phyloP scores from a whole-genome alignment of 2,329 filamentous ascomycete species.

The Fusarium irregulare region DNA sequence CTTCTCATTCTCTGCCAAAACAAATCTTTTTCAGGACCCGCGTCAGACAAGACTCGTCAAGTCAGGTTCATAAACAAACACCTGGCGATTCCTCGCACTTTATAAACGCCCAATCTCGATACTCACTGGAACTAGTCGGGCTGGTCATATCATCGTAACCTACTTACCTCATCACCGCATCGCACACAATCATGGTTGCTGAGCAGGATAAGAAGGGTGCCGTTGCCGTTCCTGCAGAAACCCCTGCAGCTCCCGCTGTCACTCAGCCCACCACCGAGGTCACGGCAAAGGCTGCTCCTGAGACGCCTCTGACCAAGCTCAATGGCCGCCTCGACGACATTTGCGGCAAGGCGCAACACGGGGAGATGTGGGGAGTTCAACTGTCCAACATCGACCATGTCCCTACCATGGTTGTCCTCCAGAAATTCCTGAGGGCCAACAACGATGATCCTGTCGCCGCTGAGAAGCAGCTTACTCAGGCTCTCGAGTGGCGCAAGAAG shows the following conservation, averaged over 20 bases:
- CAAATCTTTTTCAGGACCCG: slow-evolving; percentile 17
- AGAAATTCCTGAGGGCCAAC: slow-evolving; percentile 95
- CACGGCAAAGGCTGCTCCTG: slow-evolving; percentile 14
- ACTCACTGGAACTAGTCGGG: neutral
- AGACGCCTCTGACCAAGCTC: slow-evolving; percentile 64
- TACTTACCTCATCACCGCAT: neutral
- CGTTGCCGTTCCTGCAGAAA: slow-evolving; percentile 24
- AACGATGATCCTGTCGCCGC: slow-evolving; percentile 78
- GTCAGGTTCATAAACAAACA: slow-evolving; percentile 15
- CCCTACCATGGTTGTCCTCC: slow-evolving; percentile 84
- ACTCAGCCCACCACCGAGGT: slow-evolving; percentile 1
- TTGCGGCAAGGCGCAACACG: slow-evolving; percentile 67
- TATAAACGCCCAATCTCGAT: neutral
- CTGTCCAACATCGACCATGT: slow-evolving; percentile 70
- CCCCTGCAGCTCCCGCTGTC: slow-evolving; percentile 7
- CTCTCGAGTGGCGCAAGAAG: slow-evolving; percentile 84
- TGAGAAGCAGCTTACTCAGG: slow-evolving; percentile 80
- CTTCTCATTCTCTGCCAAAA: slow-evolving; percentile 1
- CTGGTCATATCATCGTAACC: neutral
- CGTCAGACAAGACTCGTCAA: slow-evolving; percentile 28
- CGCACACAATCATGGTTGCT: slow-evolving; percentile 45
- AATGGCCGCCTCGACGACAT: slow-evolving; percentile 69
- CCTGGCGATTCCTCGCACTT: neutral
- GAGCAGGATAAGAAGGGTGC: slow-evolving; percentile 44
- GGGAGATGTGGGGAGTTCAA: slow-evolving; percentile 88